phyloP scores from a whole-genome alignment of 306 rosid species.

The Malus sieversii region DNA sequence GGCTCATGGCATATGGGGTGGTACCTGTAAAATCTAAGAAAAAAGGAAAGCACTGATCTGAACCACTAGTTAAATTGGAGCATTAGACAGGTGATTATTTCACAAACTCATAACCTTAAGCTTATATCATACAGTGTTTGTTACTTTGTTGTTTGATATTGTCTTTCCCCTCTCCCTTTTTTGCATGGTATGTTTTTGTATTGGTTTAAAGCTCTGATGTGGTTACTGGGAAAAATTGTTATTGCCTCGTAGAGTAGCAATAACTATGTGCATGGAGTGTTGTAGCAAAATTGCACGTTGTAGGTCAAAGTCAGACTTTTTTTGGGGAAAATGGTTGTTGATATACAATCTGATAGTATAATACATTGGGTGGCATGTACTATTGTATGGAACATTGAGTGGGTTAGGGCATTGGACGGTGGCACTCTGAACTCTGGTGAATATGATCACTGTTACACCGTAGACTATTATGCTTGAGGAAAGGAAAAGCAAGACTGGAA shows the following conservation, averaged over 20 bases:
- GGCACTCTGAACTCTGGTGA: not conserved
- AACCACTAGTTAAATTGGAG: not conserved
- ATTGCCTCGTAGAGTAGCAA: not conserved
- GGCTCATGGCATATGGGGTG: slow-evolving; percentile 51
- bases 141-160: not conserved
- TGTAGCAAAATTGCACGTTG: not conserved
- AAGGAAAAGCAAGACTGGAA: not conserved
- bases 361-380: not conserved
- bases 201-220: not conserved
- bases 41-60: slow-evolving; percentile 35
- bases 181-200: not conserved
- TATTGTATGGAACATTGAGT: not conserved
- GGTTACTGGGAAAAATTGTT: not conserved
- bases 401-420: not conserved
- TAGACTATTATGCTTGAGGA: not conserved
- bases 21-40: slow-evolving; percentile 40
- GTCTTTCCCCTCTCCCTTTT: not conserved
- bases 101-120: not conserved
- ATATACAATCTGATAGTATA: not conserved
- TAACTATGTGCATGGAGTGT: not conserved
- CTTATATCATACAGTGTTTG: not conserved
- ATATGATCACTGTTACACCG: not conserved
- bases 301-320: not conserved
- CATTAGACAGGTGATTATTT: slow-evolving; percentile 31
- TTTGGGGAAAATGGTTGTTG: not conserved